Percentiles rank a stretch among this genome's conserved stretches.
Evolutionary conservation across 2,329 filamentous ascomycete genomes (phyloP).

Genomic region (Cladophialophora yegresii): DNA sequence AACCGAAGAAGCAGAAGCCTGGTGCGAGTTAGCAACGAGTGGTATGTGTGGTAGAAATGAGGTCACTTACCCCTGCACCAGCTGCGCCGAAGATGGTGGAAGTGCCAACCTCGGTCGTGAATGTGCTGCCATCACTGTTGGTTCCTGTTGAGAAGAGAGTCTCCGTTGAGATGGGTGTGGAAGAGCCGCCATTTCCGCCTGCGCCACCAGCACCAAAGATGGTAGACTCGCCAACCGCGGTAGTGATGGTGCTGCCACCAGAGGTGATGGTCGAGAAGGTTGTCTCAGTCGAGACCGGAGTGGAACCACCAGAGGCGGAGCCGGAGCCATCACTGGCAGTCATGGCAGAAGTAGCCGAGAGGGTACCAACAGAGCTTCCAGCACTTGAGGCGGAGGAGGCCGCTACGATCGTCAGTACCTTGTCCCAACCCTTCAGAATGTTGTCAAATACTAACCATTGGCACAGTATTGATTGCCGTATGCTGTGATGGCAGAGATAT

Average conservation of each 20-base stretch:
- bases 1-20: constrained; percentile 16
- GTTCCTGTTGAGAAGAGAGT: constrained; percentile 32
- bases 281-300: constrained; percentile 18
- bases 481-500: constrained; percentile 40
- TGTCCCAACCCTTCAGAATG: not conserved
- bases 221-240: constrained; percentile 11
- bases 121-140: constrained; percentile 34
- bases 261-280: constrained; percentile 10
- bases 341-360: constrained; percentile 27
- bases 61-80: constrained; percentile 9
- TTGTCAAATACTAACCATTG: constrained; percentile 30
- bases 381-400: constrained; percentile 24
- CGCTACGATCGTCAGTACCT: constrained; percentile 17
- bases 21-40: constrained; percentile 12
- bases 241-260: constrained; percentile 12
- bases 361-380: constrained; percentile 16
- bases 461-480: constrained; percentile 45
- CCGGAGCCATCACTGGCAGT: constrained; percentile 24
- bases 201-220: constrained; percentile 10
- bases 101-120: constrained; percentile 33
- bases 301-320: constrained; percentile 13
- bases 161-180: constrained; percentile 31
- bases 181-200: constrained; percentile 20
- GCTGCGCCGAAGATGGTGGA: constrained; percentile 33
- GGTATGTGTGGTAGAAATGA: not conserved